Evolutionary conservation across 306 rosid genomes (phyloP), one percentile per base, ranked within the genome.

Genomic region (Cicer cuneatum): DNA sequence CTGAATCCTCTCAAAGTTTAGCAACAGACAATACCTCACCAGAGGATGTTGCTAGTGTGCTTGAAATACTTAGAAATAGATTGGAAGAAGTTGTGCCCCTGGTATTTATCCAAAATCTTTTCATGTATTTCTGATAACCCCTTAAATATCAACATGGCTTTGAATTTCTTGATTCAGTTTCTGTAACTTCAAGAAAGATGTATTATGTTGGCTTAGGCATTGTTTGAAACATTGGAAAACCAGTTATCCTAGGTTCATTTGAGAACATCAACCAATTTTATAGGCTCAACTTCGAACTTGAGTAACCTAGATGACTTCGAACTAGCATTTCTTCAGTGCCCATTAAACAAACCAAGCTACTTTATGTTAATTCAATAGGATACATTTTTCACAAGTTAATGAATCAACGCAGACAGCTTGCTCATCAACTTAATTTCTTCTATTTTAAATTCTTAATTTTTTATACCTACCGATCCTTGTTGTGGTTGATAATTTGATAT

Each of bases 41-140:
- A 8, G 95, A 88, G 57, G 72, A 74, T 52, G 86, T 89, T 1
- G 61, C 84, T 33, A 75, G 40, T 72, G 66, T 92, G 71, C 88
- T 94, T 76, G 90, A 85, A 78, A 86, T 88, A 24, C 93, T 94
- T 7, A 82, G 89, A 6, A 81, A 70, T 69, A 85, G 89, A 80
- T 77, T 94, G 14, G 99, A 90, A 58, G 89, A 69, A 46, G 85
- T 78, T 77, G 82, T 92, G 52, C 89, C 92, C 4, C 85, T 84
- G 89, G 97, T 89, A 86, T 70, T 57, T 56, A 11, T 52, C 49
- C 21, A 6, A 29, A 61, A 46, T 48, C 65, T 69, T 77, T 16
- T 68, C 38, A 38, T 53, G 11, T 69, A 53, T 72, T 66, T 15
- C 64, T 19, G 21, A 7, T 63, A 15, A 66, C 15, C 18, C 18